Base-by-base conservation (phyloP, 2,329 filamentous ascomycete genomes). In the Bipolaris sorokiniana region DNA sequence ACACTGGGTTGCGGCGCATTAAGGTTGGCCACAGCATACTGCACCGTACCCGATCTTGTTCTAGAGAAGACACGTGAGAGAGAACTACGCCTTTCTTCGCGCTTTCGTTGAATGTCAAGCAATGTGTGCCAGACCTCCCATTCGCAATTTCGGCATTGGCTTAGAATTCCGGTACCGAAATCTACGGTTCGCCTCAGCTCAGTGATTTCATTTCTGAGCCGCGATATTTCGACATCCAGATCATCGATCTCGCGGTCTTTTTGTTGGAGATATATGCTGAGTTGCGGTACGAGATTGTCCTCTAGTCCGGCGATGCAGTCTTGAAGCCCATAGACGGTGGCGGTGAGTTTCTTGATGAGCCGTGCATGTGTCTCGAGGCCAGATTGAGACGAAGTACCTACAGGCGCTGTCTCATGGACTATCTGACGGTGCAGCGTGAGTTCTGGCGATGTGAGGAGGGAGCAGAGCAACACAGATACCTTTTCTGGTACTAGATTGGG, bases 91-190 rank as follows among this genome's bases (percentile, higher is more conserved):
- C 22, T 51, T 4, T 20, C 5, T 1, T 36, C n/a, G 0, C 57
- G 44, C 16, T 48, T 46, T 37, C 16, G 40, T 9, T 53, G 50
- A 13, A 66, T 62, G 7, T 47, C 41, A 22, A 31, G 2, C 5
- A 60, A 41, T 23, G 61, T 63, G 9, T 31, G 31, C 60, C 61
- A 58, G 10, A 63, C 46, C 28, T 64, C 64, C n/a, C 44, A 51
- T 26, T 70, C 64, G 3, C 66, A 52, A 16, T 56, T n/a, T 61
- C 59, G 65, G 16, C 63, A 68, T 16, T 56, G 51, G 9, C 38
- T 11, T 10, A 69, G 28, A 9, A 62, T 15, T 2, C 41, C 49
- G 22, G 42, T 54, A 1, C 53, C 52, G 23, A 62, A 63, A 22
- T 64, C 55, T 4, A 64, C 31, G 3, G 44, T 40, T 2, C 23